These are phyloP conservation scores for Rhipidocladum racemiflorum DNA, from an alignment of 176 grass and related monocot genomes.

Conservation along the genomic window DNA sequence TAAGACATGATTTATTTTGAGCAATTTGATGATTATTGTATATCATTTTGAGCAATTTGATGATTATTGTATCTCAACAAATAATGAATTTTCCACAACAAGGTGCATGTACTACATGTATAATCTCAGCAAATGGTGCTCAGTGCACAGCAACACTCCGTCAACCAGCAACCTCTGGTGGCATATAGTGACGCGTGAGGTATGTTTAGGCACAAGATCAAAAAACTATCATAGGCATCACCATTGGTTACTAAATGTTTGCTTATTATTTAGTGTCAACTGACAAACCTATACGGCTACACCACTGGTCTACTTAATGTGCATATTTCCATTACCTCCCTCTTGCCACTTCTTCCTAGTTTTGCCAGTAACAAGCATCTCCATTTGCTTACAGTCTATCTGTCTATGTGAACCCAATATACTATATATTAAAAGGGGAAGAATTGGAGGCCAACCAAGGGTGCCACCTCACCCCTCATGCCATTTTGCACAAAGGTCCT, in stretches of 20 bases:
- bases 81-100: conserved; percentile 97
- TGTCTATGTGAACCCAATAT: not conserved
- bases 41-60: too few species aligned
- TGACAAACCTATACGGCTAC: not conserved
- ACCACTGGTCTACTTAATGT: not conserved
- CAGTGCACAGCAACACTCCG: conserved; percentile 82
- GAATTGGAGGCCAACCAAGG: too few species aligned
- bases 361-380: not conserved
- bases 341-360: not conserved
- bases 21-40: too few species aligned
- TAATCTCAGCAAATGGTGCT: conserved; percentile 92
- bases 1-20: too few species aligned
- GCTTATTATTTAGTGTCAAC: not conserved
- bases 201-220: conserved; percentile 23
- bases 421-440: too few species aligned
- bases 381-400: not conserved
- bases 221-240: not conserved
- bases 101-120: conserved; percentile 84
- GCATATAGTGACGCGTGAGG: conserved; percentile 95
- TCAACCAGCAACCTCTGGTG: conserved; percentile 91
- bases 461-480: too few species aligned
- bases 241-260: not conserved
- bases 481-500: too few species aligned
- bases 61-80: too few species aligned
- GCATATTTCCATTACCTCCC: not conserved